A percentile compares a stretch with the other conserved stretches of the same genome.
Evolutionary conservation across 768 basidiomycete genomes (phyloP).

Genomic region (Rossbeevera mucosa): DNA sequence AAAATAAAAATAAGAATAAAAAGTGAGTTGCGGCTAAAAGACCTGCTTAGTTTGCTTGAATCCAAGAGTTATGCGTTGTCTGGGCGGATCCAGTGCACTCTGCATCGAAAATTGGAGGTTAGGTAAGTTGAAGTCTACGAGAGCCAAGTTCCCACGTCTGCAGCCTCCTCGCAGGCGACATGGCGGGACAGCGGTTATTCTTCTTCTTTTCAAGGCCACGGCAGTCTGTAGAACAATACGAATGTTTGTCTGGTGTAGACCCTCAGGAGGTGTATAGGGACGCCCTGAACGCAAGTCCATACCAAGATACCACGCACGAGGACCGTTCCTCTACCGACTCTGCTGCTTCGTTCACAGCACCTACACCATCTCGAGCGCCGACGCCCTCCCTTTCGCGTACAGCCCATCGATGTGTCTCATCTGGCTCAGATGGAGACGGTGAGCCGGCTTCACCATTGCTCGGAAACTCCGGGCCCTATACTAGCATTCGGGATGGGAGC

Average conservation of each 20-base stretch:
- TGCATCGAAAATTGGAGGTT: not conserved
- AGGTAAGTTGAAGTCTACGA: not conserved
- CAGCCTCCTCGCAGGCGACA: slow-evolving; percentile 9
- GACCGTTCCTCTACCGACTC: slow-evolving; percentile 27
- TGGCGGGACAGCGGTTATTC: slow-evolving; percentile 14
- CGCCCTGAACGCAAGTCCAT: slow-evolving; percentile 13
- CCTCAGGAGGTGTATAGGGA: slow-evolving; percentile 34
- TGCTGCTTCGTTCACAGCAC: slow-evolving; percentile 37
- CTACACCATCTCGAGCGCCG: slow-evolving; percentile 56
- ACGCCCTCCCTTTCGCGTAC: slow-evolving; percentile 59
- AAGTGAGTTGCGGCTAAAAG: too few species aligned
- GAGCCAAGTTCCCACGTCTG: slow-evolving; percentile 8
- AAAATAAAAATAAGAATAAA: too few species aligned
- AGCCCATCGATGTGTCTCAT: slow-evolving; percentile 46
- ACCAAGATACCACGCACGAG: slow-evolving; percentile 23
- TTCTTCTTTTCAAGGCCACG: slow-evolving; percentile 12
- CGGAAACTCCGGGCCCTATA: slow-evolving; percentile 20
- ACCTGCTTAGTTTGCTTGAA: not conserved
- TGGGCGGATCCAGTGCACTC: too few species aligned
- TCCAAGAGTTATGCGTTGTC: not conserved
- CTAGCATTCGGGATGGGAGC: slow-evolving; percentile 43
- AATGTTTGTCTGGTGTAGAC: slow-evolving; percentile 43
- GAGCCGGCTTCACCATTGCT: slow-evolving; percentile 51
- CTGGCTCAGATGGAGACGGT: slow-evolving; percentile 57
- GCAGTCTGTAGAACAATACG: slow-evolving; percentile 36